A percentile compares a stretch with the other conserved stretches of the same genome.
Evolutionary conservation across 2,329 filamentous ascomycete genomes (phyloP).

Genomic region (Neoarthrinium moseri): DNA sequence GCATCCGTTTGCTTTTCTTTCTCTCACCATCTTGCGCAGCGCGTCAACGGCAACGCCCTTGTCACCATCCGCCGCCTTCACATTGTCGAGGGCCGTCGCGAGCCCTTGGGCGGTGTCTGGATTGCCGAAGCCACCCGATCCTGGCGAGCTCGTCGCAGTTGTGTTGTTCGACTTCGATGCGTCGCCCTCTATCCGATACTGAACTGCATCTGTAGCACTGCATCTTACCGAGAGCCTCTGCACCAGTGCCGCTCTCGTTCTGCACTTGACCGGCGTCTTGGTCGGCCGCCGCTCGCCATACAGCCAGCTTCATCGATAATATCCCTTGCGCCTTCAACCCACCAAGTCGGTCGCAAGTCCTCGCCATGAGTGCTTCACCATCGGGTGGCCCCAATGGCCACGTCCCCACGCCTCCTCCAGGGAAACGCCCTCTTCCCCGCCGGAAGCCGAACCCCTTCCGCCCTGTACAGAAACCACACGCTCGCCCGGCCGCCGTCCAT

Average conservation of each 20-base stretch:
- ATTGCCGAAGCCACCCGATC: too few relatives aligned
- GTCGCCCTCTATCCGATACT: too few relatives aligned
- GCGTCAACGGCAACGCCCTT: too few relatives aligned
- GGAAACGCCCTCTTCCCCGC: constrained; percentile 37
- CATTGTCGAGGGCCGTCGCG: too few relatives aligned
- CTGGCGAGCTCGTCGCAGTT: neutral
- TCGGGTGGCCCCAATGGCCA: constrained; percentile 43
- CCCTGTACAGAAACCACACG: constrained; percentile 52
- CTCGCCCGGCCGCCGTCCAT: constrained; percentile 29
- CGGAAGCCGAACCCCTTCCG: constrained; percentile 61
- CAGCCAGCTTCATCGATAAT: neutral
- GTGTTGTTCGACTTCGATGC: neutral
- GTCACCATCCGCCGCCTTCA: too few relatives aligned
- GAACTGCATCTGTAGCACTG: too few relatives aligned
- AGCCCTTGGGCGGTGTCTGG: too few relatives aligned
- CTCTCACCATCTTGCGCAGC: too few relatives aligned
- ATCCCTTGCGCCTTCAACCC: neutral
- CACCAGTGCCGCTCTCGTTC: too few relatives aligned
- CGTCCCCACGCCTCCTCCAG: constrained; percentile 44
- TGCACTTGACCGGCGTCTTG: too few relatives aligned
- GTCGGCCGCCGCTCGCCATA: neutral
- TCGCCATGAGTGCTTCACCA: constrained; percentile 39
- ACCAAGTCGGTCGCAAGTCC: neutral
- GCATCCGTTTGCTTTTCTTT: too few relatives aligned
- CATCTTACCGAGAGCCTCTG: too few relatives aligned